A percentile compares a stretch with the other conserved stretches of the same genome.
These are phyloP conservation scores for Thelonectria discophora DNA, from an alignment of 2,329 filamentous ascomycete species.

Conservation along the genomic window DNA sequence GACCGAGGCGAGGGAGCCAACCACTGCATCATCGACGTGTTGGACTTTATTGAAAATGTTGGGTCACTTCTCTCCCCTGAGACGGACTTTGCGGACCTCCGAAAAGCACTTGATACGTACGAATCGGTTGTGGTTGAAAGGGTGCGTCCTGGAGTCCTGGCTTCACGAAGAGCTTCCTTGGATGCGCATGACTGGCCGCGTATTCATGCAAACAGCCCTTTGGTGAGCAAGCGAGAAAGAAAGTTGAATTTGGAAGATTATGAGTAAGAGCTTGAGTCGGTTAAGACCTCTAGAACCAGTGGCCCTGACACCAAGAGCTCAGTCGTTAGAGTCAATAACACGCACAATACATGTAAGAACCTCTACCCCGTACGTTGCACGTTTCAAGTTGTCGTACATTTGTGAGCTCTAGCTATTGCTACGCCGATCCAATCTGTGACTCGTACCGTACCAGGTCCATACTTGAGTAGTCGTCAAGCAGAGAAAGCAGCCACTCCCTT, in stretches of 20 bases:
- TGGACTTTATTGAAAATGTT: slow-evolving; percentile 52
- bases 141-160: slow-evolving; percentile 56
- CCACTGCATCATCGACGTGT: slow-evolving; percentile 62
- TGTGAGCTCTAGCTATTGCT: no score
- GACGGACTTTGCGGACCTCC: slow-evolving; percentile 24
- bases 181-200: slow-evolving; percentile 62
- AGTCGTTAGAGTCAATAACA: no score
- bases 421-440: no score
- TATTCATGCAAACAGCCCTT: slow-evolving; percentile 49
- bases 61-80: slow-evolving; percentile 26
- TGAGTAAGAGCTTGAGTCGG: background rate
- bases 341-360: no score
- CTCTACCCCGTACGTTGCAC: no score
- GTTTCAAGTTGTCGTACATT: no score
- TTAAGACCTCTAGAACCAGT: no score
- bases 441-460: no score
- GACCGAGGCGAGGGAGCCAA: slow-evolving; percentile 67
- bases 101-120: slow-evolving; percentile 50
- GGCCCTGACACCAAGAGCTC: no score
- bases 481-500: no score
- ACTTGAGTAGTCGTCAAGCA: no score
- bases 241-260: background rate
- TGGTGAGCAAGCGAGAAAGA: slow-evolving; percentile 49
- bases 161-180: slow-evolving; percentile 61
- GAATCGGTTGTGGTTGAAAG: slow-evolving; percentile 56